Evolutionary conservation across 371 early-diverging fungal genomes (phyloP).

Genomic region (Parasitella parasitica): DNA sequence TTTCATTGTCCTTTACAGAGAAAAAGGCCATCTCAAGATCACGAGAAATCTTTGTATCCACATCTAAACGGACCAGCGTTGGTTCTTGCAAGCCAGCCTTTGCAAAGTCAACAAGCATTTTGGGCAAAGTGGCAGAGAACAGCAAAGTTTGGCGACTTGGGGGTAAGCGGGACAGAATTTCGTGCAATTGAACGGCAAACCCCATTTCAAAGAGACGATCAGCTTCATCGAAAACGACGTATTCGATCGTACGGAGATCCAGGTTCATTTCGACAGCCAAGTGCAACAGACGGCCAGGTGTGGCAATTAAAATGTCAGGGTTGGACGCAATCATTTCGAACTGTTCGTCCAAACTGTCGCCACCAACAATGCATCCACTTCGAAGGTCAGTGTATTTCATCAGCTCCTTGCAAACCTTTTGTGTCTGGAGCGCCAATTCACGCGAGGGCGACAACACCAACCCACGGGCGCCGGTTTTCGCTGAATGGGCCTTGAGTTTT

Average conservation of each 20-base stretch:
- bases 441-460: constrained; percentile 91
- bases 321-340: constrained; percentile 87
- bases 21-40: constrained; percentile 95
- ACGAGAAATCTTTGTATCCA: constrained; percentile 88
- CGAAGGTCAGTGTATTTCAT: constrained; percentile 91
- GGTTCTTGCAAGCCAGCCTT: constrained; percentile 95
- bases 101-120: constrained; percentile 91
- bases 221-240: constrained; percentile 98
- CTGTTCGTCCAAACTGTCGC: constrained; percentile 93
- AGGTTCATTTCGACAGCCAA: constrained; percentile 94
- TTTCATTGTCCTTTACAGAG: constrained; percentile 76
- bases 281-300: constrained; percentile 97
- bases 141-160: constrained; percentile 85
- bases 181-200: constrained; percentile 93
- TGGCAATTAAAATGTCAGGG: constrained; percentile 97
- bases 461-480: constrained; percentile 86
- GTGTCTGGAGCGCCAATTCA: constrained; percentile 97
- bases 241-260: constrained; percentile 86
- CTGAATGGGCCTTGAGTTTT: constrained; percentile 83
- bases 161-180: constrained; percentile 86
- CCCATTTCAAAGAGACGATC: constrained; percentile 98
- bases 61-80: constrained; percentile 89
- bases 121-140: constrained; percentile 95
- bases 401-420: constrained; percentile 88
- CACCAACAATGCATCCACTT: constrained; percentile 91